Evolutionary conservation across 768 basidiomycete species (phyloP).

Genomic region (Calocera cornea): DNA sequence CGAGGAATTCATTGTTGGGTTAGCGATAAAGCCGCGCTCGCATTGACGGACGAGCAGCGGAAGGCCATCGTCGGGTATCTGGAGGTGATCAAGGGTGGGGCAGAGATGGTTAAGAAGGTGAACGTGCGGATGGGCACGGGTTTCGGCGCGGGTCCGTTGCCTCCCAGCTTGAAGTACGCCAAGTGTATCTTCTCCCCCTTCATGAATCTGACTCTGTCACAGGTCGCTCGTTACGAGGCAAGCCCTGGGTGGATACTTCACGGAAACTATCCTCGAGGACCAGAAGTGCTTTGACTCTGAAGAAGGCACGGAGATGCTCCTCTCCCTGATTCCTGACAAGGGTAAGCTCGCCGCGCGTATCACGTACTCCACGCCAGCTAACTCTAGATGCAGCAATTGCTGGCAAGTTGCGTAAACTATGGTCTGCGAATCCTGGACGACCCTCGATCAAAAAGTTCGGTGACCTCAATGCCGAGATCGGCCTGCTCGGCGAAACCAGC

Average conservation of each 20-base stretch:
- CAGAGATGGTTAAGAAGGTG: slow-evolving; percentile 69
- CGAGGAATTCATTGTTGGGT: slow-evolving; percentile 99
- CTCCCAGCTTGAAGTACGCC: slow-evolving; percentile 58
- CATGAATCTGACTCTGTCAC: not conserved
- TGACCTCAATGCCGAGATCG: slow-evolving; percentile 32
- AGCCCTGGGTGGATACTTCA: slow-evolving; percentile 42
- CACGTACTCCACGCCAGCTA: not conserved
- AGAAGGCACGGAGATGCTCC: slow-evolving; percentile 58
- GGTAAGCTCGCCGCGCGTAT: slow-evolving; percentile 18
- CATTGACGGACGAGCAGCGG: slow-evolving; percentile 81
- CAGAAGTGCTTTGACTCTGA: slow-evolving; percentile 69
- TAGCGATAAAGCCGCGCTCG: slow-evolving; percentile 76
- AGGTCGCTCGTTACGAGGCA: not conserved
- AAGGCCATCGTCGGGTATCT: slow-evolving; percentile 76
- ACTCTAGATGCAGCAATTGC: slow-evolving; percentile 24
- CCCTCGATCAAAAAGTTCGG: slow-evolving; percentile 63
- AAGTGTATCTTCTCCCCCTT: not conserved
- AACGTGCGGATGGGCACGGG: slow-evolving; percentile 42
- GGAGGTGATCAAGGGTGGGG: slow-evolving; percentile 68
- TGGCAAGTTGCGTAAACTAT: slow-evolving; percentile 39
- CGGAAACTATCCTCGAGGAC: slow-evolving; percentile 55
- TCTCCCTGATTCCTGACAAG: slow-evolving; percentile 60
- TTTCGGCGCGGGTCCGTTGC: slow-evolving; percentile 33
- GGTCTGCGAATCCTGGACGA: slow-evolving; percentile 40
- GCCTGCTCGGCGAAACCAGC: not conserved